Percentiles rank a stretch among this genome's conserved stretches.
These are phyloP conservation scores for Trametes cubensis DNA, from an alignment of 768 basidiomycete genomes.

Conservation along the genomic window DNA sequence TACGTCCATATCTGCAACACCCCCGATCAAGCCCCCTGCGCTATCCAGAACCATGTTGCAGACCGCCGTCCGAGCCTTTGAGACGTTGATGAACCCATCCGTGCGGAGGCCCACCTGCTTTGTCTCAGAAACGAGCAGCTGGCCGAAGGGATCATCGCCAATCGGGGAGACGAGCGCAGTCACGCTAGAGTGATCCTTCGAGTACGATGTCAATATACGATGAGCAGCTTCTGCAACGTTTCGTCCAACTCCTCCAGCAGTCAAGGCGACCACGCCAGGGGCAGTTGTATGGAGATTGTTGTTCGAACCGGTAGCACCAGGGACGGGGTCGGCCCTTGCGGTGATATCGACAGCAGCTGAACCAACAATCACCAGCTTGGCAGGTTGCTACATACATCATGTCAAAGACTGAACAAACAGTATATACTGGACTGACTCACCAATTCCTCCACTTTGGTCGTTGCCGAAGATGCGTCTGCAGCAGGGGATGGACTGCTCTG, in stretches of 20 bases:
- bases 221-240: constrained; percentile 93
- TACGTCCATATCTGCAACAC: constrained; percentile 91
- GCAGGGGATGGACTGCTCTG: background rate
- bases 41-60: constrained; percentile 85
- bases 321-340: constrained; percentile 45
- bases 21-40: constrained; percentile 72
- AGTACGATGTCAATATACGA: constrained; percentile 50
- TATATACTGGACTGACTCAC: background rate
- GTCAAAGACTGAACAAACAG: background rate
- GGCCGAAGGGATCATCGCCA: constrained; percentile 78
- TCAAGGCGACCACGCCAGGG: constrained; percentile 73
- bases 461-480: background rate
- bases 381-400: constrained; percentile 27
- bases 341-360: constrained; percentile 91
- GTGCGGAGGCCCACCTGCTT: constrained; percentile 70
- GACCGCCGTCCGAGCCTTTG: constrained; percentile 62
- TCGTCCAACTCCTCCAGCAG: constrained; percentile 90
- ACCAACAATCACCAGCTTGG: constrained; percentile 74
- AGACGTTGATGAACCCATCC: constrained; percentile 66
- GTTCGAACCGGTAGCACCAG: constrained; percentile 32
- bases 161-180: constrained; percentile 74
- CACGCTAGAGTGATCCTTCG: constrained; percentile 30
- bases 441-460: background rate
- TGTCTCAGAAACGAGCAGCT: constrained; percentile 61
- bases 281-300: constrained; percentile 68